Base-by-base conservation (phyloP, 2,329 filamentous ascomycete species). In the Pseudogymnoascus sp. region DNA sequence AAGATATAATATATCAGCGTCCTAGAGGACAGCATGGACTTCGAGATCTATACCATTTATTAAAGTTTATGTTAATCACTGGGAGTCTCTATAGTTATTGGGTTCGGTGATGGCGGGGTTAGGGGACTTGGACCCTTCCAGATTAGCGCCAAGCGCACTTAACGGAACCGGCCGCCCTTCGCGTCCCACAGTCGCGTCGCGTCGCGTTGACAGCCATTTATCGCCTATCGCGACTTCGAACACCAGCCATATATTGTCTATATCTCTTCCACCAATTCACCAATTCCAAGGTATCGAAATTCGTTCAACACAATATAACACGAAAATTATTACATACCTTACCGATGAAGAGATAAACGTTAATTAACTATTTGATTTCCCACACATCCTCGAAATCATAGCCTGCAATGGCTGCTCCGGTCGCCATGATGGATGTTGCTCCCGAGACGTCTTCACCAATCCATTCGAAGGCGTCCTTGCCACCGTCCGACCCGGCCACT, bases 121-220 rank as follows among this genome's bases (percentile, higher is more conserved):
- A 33, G 28, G 47, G 47, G 47, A 53, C 28, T 53, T 53, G 47
- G 47, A 53, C 47, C 47, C 47, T 53, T 53, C 28, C 28, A 53
- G 47, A 18, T 53, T 53, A 53, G 47, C 47, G 47, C 47, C 47
- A 53, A 33, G 28, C n/a, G 47, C 47, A 53, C 47, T 53, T 53
- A 53, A 53, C 47, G 47, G 47, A 53, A 53, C n/a, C 28, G 28
- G 47, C 25, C 43, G 43, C 43, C n/a, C 47, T 53, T 53, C 47
- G 47, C 47, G 47, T 33, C 47, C 18, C 47, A 53, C 30, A 33
- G 15, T 53, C 47, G 47, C 47, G 47, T 53, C 47, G 47, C 22
- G 22, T 53, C 47, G 47, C 47, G 47, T 33, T 30, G 28, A 12
- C 9, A 12, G 25, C 47, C 47, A 53, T 53, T 53, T 33, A 53